Conservation (phyloP, 140 eudicot species). For the Anethum foeniculum region DNA sequence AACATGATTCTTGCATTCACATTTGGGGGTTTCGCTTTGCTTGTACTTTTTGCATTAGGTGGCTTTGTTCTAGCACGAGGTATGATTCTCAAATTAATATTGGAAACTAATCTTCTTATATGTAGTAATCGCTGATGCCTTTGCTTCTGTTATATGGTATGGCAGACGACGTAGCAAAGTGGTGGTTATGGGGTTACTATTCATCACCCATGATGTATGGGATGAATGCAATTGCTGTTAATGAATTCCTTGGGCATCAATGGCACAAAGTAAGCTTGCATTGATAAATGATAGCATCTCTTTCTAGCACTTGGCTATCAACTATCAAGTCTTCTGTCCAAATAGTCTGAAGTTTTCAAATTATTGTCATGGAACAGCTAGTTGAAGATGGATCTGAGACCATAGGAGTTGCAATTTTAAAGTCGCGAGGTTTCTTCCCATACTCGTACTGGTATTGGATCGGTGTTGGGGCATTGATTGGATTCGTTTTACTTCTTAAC, state of each 20-base stretch:
- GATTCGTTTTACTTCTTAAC: constrained; percentile 40
- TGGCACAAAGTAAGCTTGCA: constrained; percentile 52
- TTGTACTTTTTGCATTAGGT: constrained; percentile 48
- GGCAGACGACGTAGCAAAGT: constrained; percentile 52
- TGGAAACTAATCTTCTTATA: neutral
- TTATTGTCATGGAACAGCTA: constrained; percentile 18
- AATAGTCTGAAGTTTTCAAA: constrained; percentile 3
- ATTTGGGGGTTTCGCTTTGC: constrained; percentile 58
- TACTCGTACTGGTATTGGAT: constrained; percentile 68
- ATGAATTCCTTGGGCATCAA: constrained; percentile 61
- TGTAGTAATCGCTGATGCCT: constrained; percentile 2
- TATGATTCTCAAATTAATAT: constrained; percentile 13
- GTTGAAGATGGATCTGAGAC: constrained; percentile 8
- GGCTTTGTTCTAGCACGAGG: constrained; percentile 69
- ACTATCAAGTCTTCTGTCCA: neutral
- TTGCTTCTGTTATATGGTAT: neutral
- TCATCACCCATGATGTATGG: constrained; percentile 77
- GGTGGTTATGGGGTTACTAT: constrained; percentile 98
- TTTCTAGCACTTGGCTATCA: neutral
- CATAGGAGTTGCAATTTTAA: constrained; percentile 41
- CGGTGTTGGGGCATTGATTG: constrained; percentile 36
- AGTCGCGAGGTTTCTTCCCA: constrained; percentile 53
- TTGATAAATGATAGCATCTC: neutral
- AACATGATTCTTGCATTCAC: constrained; percentile 65
- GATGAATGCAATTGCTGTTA: constrained; percentile 56